Conservation (phyloP, 2,329 filamentous ascomycete species). For the Penicillium janthinellum region DNA sequence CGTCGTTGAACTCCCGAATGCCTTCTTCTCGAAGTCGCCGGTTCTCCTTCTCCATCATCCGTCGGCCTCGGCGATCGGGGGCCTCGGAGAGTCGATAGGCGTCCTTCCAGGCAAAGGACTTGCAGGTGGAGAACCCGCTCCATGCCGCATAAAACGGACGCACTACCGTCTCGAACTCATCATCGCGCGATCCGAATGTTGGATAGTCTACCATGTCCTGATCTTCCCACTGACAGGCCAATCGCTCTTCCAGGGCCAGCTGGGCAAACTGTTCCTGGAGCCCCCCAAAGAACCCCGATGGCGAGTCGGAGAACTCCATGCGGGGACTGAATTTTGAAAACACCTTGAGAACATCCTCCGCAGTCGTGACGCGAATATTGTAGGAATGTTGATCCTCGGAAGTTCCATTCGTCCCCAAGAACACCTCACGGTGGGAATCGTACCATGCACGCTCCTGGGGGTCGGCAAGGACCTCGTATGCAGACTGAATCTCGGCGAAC, state of each 20-base stretch:
- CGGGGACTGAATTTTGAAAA: constrained; percentile 78
- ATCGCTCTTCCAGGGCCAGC: constrained; percentile 76
- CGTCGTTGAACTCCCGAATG: constrained; percentile 86
- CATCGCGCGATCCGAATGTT: constrained; percentile 75
- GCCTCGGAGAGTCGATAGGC: constrained; percentile 80
- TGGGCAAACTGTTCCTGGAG: constrained; percentile 76
- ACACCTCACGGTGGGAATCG: constrained; percentile 86
- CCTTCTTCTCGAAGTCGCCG: constrained; percentile 79
- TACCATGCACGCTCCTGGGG: constrained; percentile 97
- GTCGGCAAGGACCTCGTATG: constrained; percentile 95
- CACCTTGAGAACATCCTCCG: constrained; percentile 75
- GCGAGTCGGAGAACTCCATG: constrained; percentile 77
- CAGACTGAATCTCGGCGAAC: constrained; percentile 90
- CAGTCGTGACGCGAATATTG: constrained; percentile 74
- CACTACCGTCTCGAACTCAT: constrained; percentile 74
- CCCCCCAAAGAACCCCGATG: constrained; percentile 81
- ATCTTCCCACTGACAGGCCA: constrained; percentile 70
- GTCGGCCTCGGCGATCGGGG: constrained; percentile 77
- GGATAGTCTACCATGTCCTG: constrained; percentile 69
- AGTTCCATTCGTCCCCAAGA: constrained; percentile 66
- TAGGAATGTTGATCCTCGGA: constrained; percentile 60
- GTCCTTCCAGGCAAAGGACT: constrained; percentile 89
- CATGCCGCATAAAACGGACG: constrained; percentile 80
- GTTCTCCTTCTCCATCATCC: constrained; percentile 95
- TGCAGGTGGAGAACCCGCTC: constrained; percentile 79